Evolutionary conservation across 306 rosid genomes (phyloP), one percentile per base, ranked within the genome.

Genomic region (Elaeagnus macrophylla): DNA sequence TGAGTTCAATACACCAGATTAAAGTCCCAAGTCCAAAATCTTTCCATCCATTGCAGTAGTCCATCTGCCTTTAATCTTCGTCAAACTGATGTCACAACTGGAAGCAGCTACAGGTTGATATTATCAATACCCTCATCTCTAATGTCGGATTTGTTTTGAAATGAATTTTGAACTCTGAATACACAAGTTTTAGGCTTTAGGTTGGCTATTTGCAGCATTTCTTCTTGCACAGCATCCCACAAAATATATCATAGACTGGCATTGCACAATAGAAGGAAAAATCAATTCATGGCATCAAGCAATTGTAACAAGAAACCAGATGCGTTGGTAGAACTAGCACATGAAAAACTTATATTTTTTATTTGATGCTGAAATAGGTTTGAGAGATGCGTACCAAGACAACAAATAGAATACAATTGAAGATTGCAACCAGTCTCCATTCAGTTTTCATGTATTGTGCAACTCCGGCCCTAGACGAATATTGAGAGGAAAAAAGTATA

Each of bases 381-480:
- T 5, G 32, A 25, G 32, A 25, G 32, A 25, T 25, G 32, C 4
- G 32, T 65, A 86, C 97, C 93, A 86, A 71, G 62, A 86, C 73
- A 56, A 73, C 76, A 67, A 91, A 91, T 39, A 91, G 64, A 60
- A 74, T 52, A 37, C 81, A 71, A 19, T 91, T 82, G 57, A 91
- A 91, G 71, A 86, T 78, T 9, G 97, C 97, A 39, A 81, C 95
- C 60, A 90, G 77, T 70, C 95, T 80, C 95, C 97, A 90, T 71
- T 90, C 95, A 0, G 72, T 74, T 86, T 90, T 90, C 95, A 86
- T 90, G 90, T 90, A 86, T 53, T 90, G 94, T 38, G 97, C 97
- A 44, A 86, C 97, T n/a, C 94, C 97, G 7, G 97, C 97, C 84
- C 97, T 89, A 64, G 44, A 62, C 60, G 63, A 70, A 10, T 53